Evolutionary conservation across 2,329 filamentous ascomycete genomes (phyloP), one percentile per base, ranked within the genome.

Genomic region (Ophiocordyceps australis): DNA sequence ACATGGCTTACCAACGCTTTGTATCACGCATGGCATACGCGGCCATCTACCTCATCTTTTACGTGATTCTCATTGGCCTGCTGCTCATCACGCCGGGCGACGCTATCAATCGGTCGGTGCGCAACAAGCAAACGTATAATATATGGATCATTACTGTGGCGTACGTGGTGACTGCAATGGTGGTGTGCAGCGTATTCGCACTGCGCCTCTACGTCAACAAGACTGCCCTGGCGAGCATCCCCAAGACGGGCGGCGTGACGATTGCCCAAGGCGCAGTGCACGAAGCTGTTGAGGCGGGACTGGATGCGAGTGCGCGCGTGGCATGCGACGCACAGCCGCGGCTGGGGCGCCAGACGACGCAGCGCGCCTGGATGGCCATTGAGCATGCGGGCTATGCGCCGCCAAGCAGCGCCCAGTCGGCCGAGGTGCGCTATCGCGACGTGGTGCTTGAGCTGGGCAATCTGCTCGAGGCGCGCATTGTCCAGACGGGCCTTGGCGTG

Each of bases 401-500:
- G 3, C 86, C 86, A 5, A 65, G 67, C 17, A 76, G 71, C 1
- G 56, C 65, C 7, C 78, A 89, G 41, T 54, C 89, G 12, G 73
- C 81, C 5, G 71, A 81, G 41, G 53, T 95, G n/a, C 73, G 91
- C 35, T 95, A 92, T 48, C 65, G 62, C 38, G 71, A 72, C 3
- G 81, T 98, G 14, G 60, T 94, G 12, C 62, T 66, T 20, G 86
- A 95, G 49, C 60, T 98, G 14, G 81, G 85, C 2, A 76, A 91
- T 42, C 62, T 95, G 16, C 79, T 95, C 34, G 86, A 95, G 54
- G n/a, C n/a, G n/a, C n/a, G n/a, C n/a, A n/a, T n/a, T n/a, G n/a
- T n/a, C n/a, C n/a, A n/a, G n/a, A n/a, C n/a, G n/a, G 86, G 81
- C 8, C 86, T 86, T 47, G 86, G 83, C 1, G 70, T 94, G n/a